Conservation (phyloP, 23 red algal species). For the Gracilaria caudata region DNA sequence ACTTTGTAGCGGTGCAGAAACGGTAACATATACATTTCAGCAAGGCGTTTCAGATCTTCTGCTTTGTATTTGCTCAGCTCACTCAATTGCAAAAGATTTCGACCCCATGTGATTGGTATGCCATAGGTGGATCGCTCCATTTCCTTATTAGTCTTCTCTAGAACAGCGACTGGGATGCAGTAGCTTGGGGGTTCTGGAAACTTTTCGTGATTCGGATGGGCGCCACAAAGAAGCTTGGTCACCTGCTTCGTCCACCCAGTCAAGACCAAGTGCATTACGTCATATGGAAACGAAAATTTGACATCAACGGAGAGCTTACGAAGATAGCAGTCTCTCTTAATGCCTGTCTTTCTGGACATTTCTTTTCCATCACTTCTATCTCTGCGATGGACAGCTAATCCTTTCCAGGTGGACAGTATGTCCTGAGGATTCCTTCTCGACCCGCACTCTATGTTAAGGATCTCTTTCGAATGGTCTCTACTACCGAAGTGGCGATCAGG, state of each 20-base stretch:
- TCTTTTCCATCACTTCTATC: background rate
- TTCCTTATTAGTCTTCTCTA: background rate
- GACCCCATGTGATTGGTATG: background rate
- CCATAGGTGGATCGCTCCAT: background rate
- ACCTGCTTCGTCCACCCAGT: constrained; percentile 18
- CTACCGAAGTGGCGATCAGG: too few species aligned
- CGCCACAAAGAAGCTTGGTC: background rate
- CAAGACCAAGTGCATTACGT: constrained; percentile 9
- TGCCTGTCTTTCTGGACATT: background rate
- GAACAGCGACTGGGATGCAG: background rate
- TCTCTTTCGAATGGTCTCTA: background rate
- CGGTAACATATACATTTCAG: background rate
- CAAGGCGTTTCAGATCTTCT: background rate
- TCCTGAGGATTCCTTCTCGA: background rate
- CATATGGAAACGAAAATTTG: background rate
- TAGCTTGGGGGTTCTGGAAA: background rate
- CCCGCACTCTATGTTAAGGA: background rate
- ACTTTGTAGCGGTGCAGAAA: constrained; percentile 1
- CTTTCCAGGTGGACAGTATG: background rate
- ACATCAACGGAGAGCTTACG: background rate
- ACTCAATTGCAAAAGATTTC: background rate
- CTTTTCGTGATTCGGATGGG: background rate
- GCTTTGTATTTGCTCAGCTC: constrained; percentile 1
- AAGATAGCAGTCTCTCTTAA: background rate
- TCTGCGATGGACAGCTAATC: background rate